Conservation (phyloP, 1,139 yeast species). For the Kodamaea sp. region DNA sequence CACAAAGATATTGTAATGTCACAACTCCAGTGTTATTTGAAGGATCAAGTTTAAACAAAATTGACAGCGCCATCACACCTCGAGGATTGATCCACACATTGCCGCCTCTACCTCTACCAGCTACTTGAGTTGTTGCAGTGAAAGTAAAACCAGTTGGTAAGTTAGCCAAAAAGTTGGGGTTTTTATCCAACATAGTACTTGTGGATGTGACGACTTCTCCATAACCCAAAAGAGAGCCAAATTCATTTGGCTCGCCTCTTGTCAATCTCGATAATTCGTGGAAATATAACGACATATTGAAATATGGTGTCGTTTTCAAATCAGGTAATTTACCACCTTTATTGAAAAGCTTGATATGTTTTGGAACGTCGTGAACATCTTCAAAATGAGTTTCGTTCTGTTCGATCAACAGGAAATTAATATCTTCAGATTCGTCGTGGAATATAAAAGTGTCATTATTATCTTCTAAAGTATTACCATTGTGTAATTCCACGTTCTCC, state of each 20-base stretch:
- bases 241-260: conserved; percentile 16
- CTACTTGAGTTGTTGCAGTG: conserved; percentile 80
- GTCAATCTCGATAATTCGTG: conserved; percentile 35
- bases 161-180: conserved; percentile 51
- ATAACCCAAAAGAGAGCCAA: conserved; percentile 67
- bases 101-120: conserved; percentile 94
- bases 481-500: conserved; percentile 40
- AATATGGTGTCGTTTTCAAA: conserved; percentile 60
- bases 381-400: conserved; percentile 26
- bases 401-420: conserved; percentile 16
- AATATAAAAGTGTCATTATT: conserved; percentile 52
- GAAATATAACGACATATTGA: conserved; percentile 60
- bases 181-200: conserved; percentile 69
- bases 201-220: conserved; percentile 93
- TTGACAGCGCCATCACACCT: conserved; percentile 85
- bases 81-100: conserved; percentile 93
- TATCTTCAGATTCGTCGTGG: conserved; percentile 29
- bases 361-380: conserved; percentile 53
- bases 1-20: conserved; percentile 80
- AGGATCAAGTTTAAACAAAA: conserved; percentile 59
- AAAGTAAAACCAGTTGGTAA: conserved; percentile 71
- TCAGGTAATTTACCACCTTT: conserved; percentile 41
- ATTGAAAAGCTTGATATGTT: conserved; percentile 48
- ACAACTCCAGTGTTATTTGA: conserved; percentile 42
- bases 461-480: conserved; percentile 45